These are phyloP conservation scores for Apiotrichum domesticum DNA, from an alignment of 1,284 basidiomycete species.

Conservation along the genomic window DNA sequence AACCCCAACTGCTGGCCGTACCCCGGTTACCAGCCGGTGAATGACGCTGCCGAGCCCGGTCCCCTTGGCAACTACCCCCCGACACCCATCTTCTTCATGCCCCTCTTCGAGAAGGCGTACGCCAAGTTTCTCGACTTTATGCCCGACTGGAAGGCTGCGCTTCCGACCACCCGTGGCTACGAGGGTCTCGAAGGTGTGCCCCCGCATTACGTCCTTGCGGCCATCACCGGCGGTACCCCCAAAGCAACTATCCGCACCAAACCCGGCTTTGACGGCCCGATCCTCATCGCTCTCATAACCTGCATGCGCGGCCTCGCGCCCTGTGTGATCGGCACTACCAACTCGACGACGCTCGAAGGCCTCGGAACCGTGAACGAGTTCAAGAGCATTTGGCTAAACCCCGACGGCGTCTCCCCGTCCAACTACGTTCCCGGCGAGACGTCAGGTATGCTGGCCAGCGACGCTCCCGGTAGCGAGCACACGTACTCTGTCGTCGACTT, in stretches of 20 bases:
- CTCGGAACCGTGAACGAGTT: constrained; percentile 8
- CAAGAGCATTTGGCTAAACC: constrained; percentile 13
- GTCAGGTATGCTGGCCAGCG: constrained; percentile 3
- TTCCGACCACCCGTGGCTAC: constrained; percentile 6
- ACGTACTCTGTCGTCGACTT: constrained; percentile 19
- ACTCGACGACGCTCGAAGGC: constrained; percentile 7
- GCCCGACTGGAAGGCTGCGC: constrained; percentile 6
- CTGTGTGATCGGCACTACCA: constrained; percentile 13
- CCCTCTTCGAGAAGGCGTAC: constrained; percentile 22
- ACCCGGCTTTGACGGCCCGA: constrained; percentile 5
- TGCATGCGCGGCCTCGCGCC: constrained; percentile 15
- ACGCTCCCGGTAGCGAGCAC: constrained; percentile 5
- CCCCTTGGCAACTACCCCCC: constrained; percentile 9
- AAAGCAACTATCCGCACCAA: constrained; percentile 1
- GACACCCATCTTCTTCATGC: constrained; percentile 20
- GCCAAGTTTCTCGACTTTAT: constrained; percentile 20
- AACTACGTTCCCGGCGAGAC: constrained; percentile 6
- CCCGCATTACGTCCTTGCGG: constrained; percentile 12
- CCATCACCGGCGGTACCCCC: constrained; percentile 18
- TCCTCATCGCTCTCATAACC: constrained; percentile 9
- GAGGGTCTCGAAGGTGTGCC: constrained; percentile 9
- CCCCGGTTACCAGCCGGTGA: constrained; percentile 17
- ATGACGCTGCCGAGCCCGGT: constrained; percentile 12
- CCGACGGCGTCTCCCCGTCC: neutral
- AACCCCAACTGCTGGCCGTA: constrained; percentile 15